phyloP scores from a whole-genome alignment of 768 basidiomycete genomes.

The Termitomyces sp. region DNA sequence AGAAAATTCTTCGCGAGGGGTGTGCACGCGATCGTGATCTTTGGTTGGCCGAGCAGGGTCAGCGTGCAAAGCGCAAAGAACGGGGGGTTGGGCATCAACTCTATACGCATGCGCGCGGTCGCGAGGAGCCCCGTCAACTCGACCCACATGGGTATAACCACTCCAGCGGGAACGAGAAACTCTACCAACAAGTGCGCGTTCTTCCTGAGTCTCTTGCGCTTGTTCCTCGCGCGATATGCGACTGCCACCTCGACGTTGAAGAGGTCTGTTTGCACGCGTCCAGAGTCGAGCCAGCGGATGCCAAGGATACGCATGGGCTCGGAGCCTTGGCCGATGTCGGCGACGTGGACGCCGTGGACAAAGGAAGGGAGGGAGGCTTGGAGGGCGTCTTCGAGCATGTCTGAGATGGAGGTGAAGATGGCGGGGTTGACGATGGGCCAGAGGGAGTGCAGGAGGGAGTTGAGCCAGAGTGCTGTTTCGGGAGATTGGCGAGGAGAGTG shows the following conservation, averaged over 20 bases:
- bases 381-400: conserved; percentile 60
- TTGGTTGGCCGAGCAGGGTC: conserved; percentile 68
- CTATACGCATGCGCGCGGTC: conserved; percentile 59
- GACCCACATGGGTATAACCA: conserved; percentile 62
- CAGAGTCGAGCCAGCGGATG: conserved; percentile 44
- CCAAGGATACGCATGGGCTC: conserved; percentile 67
- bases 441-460: conserved; percentile 50
- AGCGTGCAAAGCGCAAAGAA: conserved; percentile 45
- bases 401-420: conserved; percentile 49
- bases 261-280: conserved; percentile 35
- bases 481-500: conserved; percentile 12
- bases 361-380: conserved; percentile 46
- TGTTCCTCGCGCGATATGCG: conserved; percentile 51
- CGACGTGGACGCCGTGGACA: conserved; percentile 59
- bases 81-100: conserved; percentile 68
- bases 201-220: conserved; percentile 30
- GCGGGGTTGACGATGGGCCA: conserved; percentile 77
- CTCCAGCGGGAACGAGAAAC: conserved; percentile 48
- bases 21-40: conserved; percentile 56
- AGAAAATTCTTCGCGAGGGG: conserved; percentile 59
- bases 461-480: conserved; percentile 53
- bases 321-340: conserved; percentile 63
- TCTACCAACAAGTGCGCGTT: conserved; percentile 66
- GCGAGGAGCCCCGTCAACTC: conserved; percentile 64
- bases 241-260: conserved; percentile 70